Percentiles rank a stretch among this genome's conserved stretches.
phyloP scores from a whole-genome alignment of 352 stramenopile species.

The Phytophthora ramorum region DNA sequence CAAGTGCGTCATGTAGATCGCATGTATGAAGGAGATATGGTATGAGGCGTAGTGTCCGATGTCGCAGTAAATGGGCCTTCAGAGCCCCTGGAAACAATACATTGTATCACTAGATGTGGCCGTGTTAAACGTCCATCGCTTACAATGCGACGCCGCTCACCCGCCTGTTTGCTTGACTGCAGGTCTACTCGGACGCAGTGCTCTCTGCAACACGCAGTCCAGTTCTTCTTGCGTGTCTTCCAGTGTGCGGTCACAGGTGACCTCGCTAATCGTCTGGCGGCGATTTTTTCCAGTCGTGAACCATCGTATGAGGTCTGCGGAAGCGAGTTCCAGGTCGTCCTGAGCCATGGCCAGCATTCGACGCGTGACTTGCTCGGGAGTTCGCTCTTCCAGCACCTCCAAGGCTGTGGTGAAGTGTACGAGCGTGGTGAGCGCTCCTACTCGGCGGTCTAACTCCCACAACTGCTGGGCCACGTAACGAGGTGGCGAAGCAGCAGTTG shows the following conservation, averaged over 20 bases:
- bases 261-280: conserved; percentile 20
- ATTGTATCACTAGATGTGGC: conserved; percentile 33
- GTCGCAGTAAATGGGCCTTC: conserved; percentile 27
- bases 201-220: conserved; percentile 25
- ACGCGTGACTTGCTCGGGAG: conserved; percentile 29
- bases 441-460: conserved; percentile 39
- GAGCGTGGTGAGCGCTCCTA: conserved; percentile 34
- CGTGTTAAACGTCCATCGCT: not conserved
- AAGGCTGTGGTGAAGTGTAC: conserved; percentile 53
- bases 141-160: not conserved
- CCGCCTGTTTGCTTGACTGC: conserved; percentile 17
- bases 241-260: conserved; percentile 58
- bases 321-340: conserved; percentile 42
- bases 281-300: conserved; percentile 42
- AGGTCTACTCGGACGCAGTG: conserved; percentile 17
- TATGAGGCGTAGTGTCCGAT: conserved; percentile 38
- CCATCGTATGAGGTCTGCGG: conserved; percentile 34
- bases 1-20: conserved; percentile 19
- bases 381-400: conserved; percentile 54
- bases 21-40: conserved; percentile 33
- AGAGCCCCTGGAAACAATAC: conserved; percentile 21
- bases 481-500: conserved; percentile 13
- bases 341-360: conserved; percentile 53
- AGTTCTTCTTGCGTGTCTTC: conserved; percentile 49
- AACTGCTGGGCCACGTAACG: conserved; percentile 62